Conservation (phyloP, 768 basidiomycete genomes). For the Leccinum variicolor region DNA sequence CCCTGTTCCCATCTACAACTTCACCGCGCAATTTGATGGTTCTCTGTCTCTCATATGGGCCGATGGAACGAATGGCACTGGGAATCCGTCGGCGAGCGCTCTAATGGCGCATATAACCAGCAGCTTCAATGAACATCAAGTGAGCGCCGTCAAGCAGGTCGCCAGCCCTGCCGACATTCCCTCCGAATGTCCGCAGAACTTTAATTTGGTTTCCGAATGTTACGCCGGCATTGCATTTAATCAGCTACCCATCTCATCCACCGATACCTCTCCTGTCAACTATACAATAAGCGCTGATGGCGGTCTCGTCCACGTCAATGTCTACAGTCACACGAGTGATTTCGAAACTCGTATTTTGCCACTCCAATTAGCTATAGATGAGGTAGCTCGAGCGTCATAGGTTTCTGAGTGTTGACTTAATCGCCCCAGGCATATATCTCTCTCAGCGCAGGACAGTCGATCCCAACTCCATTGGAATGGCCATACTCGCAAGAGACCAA, state of each 20-base stretch:
- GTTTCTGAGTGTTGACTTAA: not conserved
- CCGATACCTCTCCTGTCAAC: conserved; percentile 41
- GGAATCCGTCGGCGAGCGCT: conserved; percentile 49
- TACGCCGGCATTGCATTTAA: conserved; percentile 66
- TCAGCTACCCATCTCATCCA: conserved; percentile 43
- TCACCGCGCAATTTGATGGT: conserved; percentile 51
- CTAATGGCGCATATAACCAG: conserved; percentile 61
- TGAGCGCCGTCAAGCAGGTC: conserved; percentile 47
- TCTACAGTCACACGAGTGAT: conserved; percentile 61
- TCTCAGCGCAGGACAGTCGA: conserved; percentile 53
- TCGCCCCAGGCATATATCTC: conserved; percentile 62
- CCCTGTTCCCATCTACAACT: conserved; percentile 45
- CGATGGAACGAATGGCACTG: conserved; percentile 57
- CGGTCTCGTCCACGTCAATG: conserved; percentile 63
- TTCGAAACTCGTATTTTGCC: conserved; percentile 67
- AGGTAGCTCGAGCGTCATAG: conserved; percentile 34
- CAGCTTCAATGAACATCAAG: conserved; percentile 48
- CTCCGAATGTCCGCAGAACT: conserved; percentile 66
- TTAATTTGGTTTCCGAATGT: conserved; percentile 65
- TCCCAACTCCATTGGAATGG: conserved; percentile 66
- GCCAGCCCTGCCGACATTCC: conserved; percentile 48
- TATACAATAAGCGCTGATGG: conserved; percentile 72
- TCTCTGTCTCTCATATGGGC: conserved; percentile 61
- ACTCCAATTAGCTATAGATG: conserved; percentile 74
- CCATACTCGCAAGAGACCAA: conserved; percentile 64